Base-by-base conservation (phyloP, 345 rosid genomes). In the Salix brachista region DNA sequence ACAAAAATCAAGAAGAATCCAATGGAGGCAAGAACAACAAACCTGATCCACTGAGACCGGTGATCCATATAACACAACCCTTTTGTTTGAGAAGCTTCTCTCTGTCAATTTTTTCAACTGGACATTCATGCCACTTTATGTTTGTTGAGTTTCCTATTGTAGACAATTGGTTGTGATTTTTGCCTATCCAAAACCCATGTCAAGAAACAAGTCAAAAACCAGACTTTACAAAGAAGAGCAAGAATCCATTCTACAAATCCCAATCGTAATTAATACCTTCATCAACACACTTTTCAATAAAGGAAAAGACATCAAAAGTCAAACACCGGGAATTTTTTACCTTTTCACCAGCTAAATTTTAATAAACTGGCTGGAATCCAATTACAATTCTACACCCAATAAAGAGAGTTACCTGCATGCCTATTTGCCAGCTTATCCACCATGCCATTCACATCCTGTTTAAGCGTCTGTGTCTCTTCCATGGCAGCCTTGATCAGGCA, bases 1-100 rank as follows among this genome's bases (percentile, higher is more conserved):
- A 11, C 23, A 58, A 10, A 52, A 18, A 19, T 6, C 58, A 58
- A 4, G 62, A 58, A 58, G 26, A 58, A 58, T 58, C 10, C 64
- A 58, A 58, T 23, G 6, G 26, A 37, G 16, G 41, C 39, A 36
- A 37, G 70, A 36, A 26, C 36, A 69, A 70, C 34, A 56, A 73
- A 81, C 84, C 84, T 72, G 80, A 73, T 62, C 80, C 80, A 23
- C 84, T 81, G 28, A 81, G 78, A 42, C 84, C 84, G 4, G 84
- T 81, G 67, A 81, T 77, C 84, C 84, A 77, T 44, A 77, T 74
- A 32, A 81, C 80, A 52, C 80, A 81, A 23, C 84, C 84, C 36
- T 73, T 81, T 16, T 81, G 84, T 50, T 73, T 69, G 4, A 77
- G 78, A 37, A 81, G 70, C 52, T 50, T 73, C 66, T 77, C 75